phyloP scores from a whole-genome alignment of 2,329 filamentous ascomycete genomes.

The Aulographum hederae region DNA sequence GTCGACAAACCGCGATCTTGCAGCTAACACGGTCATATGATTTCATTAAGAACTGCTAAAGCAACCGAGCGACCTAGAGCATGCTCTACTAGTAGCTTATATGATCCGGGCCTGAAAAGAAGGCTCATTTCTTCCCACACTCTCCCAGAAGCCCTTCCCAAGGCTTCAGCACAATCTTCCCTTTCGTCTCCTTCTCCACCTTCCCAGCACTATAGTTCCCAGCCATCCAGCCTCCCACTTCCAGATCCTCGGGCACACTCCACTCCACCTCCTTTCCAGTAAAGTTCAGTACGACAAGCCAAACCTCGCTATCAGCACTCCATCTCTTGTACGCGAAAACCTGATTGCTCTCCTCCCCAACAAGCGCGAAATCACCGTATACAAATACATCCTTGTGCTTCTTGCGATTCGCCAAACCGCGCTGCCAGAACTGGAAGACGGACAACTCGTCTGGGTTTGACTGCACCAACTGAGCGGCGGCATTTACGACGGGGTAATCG shows the following conservation, averaged over 20 bases:
- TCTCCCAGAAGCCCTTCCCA: conserved; percentile 17
- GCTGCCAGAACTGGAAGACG: conserved; percentile 44
- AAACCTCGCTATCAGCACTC: conserved; percentile 12
- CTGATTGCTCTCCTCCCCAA: conserved; percentile 31
- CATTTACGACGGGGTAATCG: conserved; percentile 36
- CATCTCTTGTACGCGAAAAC: conserved; percentile 18
- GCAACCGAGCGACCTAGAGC: too few relatives aligned
- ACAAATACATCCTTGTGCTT: conserved; percentile 43
- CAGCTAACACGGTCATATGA: too few relatives aligned
- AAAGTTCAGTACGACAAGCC: conserved; percentile 16
- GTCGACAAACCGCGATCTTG: too few relatives aligned
- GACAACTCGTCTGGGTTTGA: conserved; percentile 18
- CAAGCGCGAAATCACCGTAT: conserved; percentile 43
- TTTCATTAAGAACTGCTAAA: too few relatives aligned
- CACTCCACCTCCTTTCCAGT: conserved; percentile 13
- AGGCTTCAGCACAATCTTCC: conserved; percentile 12
- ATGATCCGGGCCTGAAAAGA: neutral
- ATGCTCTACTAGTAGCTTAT: too few relatives aligned
- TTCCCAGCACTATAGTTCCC: conserved; percentile 12
- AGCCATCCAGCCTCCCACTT: conserved; percentile 16
- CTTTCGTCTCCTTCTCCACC: conserved; percentile 9
- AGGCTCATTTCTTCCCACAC: conserved; percentile 1
- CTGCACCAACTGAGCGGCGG: conserved; percentile 29
- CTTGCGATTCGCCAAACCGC: conserved; percentile 35
- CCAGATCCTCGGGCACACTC: conserved; percentile 11